Percentiles rank a stretch among this genome's conserved stretches.
phyloP scores from a whole-genome alignment of 2,329 filamentous ascomycete species.

The Aspergillus chevalieri region DNA sequence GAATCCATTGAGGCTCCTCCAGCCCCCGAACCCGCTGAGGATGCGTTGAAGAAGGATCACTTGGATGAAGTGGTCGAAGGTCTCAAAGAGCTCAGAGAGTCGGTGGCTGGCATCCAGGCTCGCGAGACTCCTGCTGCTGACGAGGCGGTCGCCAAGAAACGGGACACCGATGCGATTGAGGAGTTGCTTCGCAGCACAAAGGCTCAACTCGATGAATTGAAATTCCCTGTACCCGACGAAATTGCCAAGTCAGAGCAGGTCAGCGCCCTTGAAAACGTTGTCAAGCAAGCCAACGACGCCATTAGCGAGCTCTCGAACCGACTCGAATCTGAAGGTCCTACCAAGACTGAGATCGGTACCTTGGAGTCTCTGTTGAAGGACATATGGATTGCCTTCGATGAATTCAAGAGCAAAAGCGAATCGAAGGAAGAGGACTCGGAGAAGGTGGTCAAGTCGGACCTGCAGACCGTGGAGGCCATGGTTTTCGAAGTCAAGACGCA shows the following conservation, averaged over 20 bases:
- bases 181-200: constrained; percentile 87
- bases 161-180: constrained; percentile 86
- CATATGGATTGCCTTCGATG: constrained; percentile 68
- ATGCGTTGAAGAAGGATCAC: constrained; percentile 42
- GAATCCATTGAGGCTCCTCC: constrained; percentile 61
- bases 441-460: constrained; percentile 70
- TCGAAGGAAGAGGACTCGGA: constrained; percentile 48
- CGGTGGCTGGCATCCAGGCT: constrained; percentile 49
- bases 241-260: constrained; percentile 58
- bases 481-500: constrained; percentile 79
- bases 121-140: constrained; percentile 30
- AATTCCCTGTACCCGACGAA: constrained; percentile 57
- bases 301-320: constrained; percentile 61
- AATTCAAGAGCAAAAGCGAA: constrained; percentile 49
- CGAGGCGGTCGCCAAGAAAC: constrained; percentile 60
- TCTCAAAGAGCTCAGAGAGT: constrained; percentile 51
- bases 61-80: constrained; percentile 42
- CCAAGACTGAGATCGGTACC: constrained; percentile 70
- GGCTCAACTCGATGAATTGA: constrained; percentile 75
- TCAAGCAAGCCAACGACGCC: constrained; percentile 69
- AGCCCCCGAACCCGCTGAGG: constrained; percentile 30
- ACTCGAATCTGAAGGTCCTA: constrained; percentile 61
- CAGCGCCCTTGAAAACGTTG: constrained; percentile 59
- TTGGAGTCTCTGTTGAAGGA: constrained; percentile 76
- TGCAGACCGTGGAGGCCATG: constrained; percentile 73